Conservation (phyloP, 2,329 filamentous ascomycete genomes). For the Alternaria consortialis region DNA sequence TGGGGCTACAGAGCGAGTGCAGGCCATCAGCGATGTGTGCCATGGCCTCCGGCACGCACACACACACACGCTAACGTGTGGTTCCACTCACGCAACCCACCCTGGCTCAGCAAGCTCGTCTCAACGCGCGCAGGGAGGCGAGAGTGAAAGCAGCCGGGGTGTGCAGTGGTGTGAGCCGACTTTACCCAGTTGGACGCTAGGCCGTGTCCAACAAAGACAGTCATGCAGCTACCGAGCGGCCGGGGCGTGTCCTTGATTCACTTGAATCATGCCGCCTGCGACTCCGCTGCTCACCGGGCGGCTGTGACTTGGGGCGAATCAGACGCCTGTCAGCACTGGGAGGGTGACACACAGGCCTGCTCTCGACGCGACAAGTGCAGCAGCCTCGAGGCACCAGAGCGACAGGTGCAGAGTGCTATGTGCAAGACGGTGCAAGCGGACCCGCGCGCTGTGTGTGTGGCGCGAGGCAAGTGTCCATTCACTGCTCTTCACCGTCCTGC, state of each 20-base stretch:
- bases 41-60: constrained; percentile 37
- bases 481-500: not conserved
- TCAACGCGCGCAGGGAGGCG: constrained; percentile 35
- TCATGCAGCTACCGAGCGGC: constrained; percentile 32
- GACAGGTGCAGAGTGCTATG: not conserved
- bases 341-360: constrained; percentile 37
- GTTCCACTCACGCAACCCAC: constrained; percentile 35
- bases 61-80: constrained; percentile 30
- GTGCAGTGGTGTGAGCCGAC: constrained; percentile 28
- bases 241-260: constrained; percentile 37
- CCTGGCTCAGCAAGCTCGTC: constrained; percentile 22
- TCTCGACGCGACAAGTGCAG: constrained; percentile 42
- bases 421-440: constrained; percentile 7
- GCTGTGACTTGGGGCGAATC: constrained; percentile 33
- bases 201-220: constrained; percentile 29
- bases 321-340: constrained; percentile 23
- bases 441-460: constrained; percentile 24
- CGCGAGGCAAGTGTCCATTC: constrained; percentile 17
- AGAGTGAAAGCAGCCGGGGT: constrained; percentile 33
- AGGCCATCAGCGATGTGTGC: constrained; percentile 41
- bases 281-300: constrained; percentile 36
- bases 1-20: constrained; percentile 43
- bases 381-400: constrained; percentile 36
- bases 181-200: constrained; percentile 26
- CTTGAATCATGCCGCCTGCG: constrained; percentile 34